Evolutionary conservation across 352 stramenopile genomes (phyloP).

Genomic region (Sclerospora graminicola): DNA sequence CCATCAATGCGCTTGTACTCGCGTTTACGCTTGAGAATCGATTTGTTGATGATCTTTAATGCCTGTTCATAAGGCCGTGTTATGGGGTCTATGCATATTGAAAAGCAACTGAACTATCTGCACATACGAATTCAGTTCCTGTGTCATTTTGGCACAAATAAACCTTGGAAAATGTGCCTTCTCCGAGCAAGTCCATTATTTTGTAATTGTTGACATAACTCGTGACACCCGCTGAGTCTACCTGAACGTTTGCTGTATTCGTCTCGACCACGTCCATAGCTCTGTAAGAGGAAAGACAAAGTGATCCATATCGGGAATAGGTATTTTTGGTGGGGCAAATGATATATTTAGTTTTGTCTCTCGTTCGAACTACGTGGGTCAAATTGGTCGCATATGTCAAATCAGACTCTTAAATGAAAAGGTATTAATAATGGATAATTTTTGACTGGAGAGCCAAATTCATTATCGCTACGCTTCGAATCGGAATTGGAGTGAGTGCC

Average conservation of each 20-base stretch:
- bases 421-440: no score
- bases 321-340: no score
- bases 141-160: constrained; percentile 46
- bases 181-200: constrained; percentile 45
- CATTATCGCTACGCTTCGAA: no score
- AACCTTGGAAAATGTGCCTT: constrained; percentile 74
- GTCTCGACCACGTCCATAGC: constrained; percentile 36
- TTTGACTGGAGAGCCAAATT: no score
- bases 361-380: no score
- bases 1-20: constrained; percentile 73
- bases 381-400: no score
- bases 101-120: no score
- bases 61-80: constrained; percentile 22
- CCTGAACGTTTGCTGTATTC: constrained; percentile 49
- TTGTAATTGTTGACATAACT: constrained; percentile 73
- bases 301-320: background rate
- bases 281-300: no score
- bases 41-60: constrained; percentile 81
- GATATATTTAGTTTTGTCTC: no score
- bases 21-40: constrained; percentile 73
- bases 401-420: no score
- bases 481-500: no score
- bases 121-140: constrained; percentile 43
- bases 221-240: constrained; percentile 43
- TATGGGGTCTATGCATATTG: background rate